A percentile compares a stretch with the other conserved stretches of the same genome.
phyloP scores from a whole-genome alignment of 176 grass and related monocot genomes.

The Triticum aestivum region IWGSC_CS_RefSeq_v2.1 NC_057804.1:566547671-566548170 shows the following conservation, averaged over 20 bases:
- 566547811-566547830: not conserved
- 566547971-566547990: not conserved
- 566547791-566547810: not conserved
- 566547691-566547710: no score
- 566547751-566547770: not conserved
- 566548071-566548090: not conserved
- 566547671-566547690: no score
- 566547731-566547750: not conserved
- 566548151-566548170: no score
- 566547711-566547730: no score
- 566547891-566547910: not conserved
- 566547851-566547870: not conserved
- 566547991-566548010: not conserved
- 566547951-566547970: not conserved
- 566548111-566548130: not conserved
- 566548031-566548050: not conserved
- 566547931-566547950: not conserved
- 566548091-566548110: not conserved
- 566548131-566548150: not conserved
- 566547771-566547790: not conserved
- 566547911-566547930: not conserved
- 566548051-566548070: not conserved
- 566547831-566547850: not conserved
- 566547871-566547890: not conserved
- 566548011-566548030: not conserved